These are phyloP conservation scores for Allium cepa DNA, from an alignment of 106 monocot genomes.

Conservation along the genomic window DNA sequence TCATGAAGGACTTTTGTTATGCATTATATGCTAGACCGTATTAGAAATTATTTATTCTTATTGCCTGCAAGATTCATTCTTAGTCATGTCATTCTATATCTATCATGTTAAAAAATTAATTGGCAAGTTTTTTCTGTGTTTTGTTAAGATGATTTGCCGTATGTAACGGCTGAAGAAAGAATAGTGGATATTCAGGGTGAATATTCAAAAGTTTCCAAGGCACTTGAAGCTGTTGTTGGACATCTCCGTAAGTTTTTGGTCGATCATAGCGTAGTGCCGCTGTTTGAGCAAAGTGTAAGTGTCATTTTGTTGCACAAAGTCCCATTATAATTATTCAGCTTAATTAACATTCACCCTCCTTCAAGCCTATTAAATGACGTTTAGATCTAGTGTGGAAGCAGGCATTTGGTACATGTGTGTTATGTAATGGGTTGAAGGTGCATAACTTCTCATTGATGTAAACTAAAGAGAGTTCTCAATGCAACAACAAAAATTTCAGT, in stretches of 20 bases:
- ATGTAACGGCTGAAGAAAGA: slow-evolving; percentile 63
- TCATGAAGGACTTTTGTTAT: too few relatives aligned
- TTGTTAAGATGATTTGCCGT: slow-evolving; percentile 62
- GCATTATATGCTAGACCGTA: not conserved
- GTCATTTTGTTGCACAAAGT: not conserved
- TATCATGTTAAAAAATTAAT: not conserved
- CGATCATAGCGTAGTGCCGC: slow-evolving; percentile 76
- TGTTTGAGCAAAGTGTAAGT: slow-evolving; percentile 83
- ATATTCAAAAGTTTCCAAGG: slow-evolving; percentile 66
- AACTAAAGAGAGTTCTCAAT: too few relatives aligned
- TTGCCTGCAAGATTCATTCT: not conserved
- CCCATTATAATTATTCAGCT: too few relatives aligned
- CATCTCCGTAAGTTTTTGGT: slow-evolving; percentile 90
- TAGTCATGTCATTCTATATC: not conserved
- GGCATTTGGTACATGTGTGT: too few relatives aligned
- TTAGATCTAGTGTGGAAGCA: too few relatives aligned
- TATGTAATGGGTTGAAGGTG: too few relatives aligned
- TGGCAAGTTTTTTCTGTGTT: not conserved
- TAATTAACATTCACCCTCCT: too few relatives aligned
- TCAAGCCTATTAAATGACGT: too few relatives aligned
- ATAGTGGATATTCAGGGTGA: slow-evolving; percentile 89
- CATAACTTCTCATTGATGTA: too few relatives aligned
- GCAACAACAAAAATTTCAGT: too few relatives aligned
- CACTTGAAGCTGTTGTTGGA: slow-evolving; percentile 54
- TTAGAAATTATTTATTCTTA: not conserved